Conservation (phyloP, 441 rosid genomes). For the Mallotus japonicus region DNA sequence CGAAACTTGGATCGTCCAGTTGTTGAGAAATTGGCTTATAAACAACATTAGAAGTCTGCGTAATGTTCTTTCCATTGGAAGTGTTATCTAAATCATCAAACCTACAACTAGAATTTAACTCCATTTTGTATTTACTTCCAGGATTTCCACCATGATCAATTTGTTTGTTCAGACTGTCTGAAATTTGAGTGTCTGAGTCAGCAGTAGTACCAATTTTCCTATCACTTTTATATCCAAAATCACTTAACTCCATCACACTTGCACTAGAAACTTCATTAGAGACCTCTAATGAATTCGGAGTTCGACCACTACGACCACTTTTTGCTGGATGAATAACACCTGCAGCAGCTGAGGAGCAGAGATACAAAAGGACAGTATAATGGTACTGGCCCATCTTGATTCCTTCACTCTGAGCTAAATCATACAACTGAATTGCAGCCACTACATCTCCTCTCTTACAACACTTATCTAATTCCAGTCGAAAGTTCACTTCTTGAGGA, state of each 20-base stretch:
- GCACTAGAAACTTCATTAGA: conserved; percentile 19
- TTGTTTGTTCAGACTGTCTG: conserved; percentile 6
- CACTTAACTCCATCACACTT: conserved; percentile 18
- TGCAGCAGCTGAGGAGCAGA: conserved; percentile 68
- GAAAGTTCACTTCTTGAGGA: conserved; percentile 25
- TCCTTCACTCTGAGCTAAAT: conserved; percentile 46
- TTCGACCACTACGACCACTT: conserved; percentile 46
- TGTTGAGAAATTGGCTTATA: conserved; percentile 16
- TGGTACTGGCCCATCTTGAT: conserved; percentile 49
- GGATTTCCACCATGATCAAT: background rate
- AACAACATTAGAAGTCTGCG: conserved; percentile 21
- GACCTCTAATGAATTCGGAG: conserved; percentile 25
- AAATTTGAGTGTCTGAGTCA: conserved; percentile 7
- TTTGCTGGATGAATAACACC: conserved; percentile 66
- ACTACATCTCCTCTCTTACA: conserved; percentile 56
- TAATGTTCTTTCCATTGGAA: conserved; percentile 11
- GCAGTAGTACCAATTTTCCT: conserved; percentile 6
- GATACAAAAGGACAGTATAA: conserved; percentile 55
- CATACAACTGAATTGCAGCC: conserved; percentile 52
- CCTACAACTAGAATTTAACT: conserved; percentile 1
- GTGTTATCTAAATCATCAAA: conserved; percentile 17
- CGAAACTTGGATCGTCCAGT: conserved; percentile 12
- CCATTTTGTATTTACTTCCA: conserved; percentile 13
- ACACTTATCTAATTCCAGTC: conserved; percentile 53
- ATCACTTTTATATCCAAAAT: conserved; percentile 11